These are phyloP conservation scores for Tylopilus sp. DNA, from an alignment of 768 basidiomycete genomes.

Conservation along the genomic window DNA sequence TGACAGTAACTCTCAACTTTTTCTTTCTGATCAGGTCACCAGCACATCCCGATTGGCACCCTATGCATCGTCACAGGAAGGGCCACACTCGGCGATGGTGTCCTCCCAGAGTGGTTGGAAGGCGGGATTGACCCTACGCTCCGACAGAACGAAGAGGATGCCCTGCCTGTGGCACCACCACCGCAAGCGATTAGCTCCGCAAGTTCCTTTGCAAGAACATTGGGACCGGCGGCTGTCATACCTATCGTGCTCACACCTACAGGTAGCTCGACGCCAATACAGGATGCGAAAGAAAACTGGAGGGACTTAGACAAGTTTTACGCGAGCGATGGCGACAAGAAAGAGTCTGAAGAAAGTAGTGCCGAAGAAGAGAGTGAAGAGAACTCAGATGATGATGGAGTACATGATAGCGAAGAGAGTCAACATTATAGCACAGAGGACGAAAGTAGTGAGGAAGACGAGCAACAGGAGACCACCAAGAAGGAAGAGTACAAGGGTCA, in stretches of 20 bases:
- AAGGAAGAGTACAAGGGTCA: slow-evolving; percentile 11
- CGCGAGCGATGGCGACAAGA: slow-evolving; percentile 38
- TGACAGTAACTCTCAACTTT: slow-evolving; percentile 5
- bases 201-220: slow-evolving; percentile 23
- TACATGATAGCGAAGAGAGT: slow-evolving; percentile 28
- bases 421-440: slow-evolving; percentile 21
- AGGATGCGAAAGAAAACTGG: slow-evolving; percentile 45
- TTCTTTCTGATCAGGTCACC: slow-evolving; percentile 29
- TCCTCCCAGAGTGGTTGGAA: slow-evolving; percentile 86
- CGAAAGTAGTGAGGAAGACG: slow-evolving; percentile 18
- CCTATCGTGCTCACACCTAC: slow-evolving; percentile 60
- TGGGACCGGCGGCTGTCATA: slow-evolving; percentile 32
- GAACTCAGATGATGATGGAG: slow-evolving; percentile 22
- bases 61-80: slow-evolving; percentile 59
- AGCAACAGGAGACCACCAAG: slow-evolving; percentile 18
- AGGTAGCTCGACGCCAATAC: slow-evolving; percentile 42
- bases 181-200: slow-evolving; percentile 42
- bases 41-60: slow-evolving; percentile 56
- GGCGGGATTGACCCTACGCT: slow-evolving; percentile 76
- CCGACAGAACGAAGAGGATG: slow-evolving; percentile 64
- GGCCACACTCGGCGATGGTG: slow-evolving; percentile 37
- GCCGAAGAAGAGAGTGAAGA: slow-evolving; percentile 35
- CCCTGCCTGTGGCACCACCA: slow-evolving; percentile 25
- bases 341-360: slow-evolving; percentile 32
- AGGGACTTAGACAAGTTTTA: slow-evolving; percentile 76